Evolutionary conservation across 306 rosid genomes (phyloP), one percentile per base, ranked within the genome.

Genomic region (Potentilla sterilis): DNA sequence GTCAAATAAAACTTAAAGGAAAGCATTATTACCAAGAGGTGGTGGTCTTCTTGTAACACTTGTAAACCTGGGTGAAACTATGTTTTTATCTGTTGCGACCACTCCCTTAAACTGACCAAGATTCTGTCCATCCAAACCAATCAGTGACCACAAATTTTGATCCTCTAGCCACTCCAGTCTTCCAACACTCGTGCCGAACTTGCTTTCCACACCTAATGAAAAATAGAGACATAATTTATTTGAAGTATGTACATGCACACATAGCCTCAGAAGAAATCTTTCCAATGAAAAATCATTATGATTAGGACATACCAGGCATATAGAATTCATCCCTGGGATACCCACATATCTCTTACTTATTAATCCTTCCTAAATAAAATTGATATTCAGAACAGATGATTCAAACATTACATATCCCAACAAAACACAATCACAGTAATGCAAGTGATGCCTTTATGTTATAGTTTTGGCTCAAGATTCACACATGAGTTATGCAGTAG

Each of bases 271-370:
- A 61, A 10, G 55, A 19, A 74, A 54, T 57, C 55, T 48, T 46
- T 48, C 65, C 70, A 48, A 82, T 35, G 79, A 77, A 22, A 73
- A 76, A 73, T 41, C 32, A 66, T 69, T 51, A 66, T 77, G 75
- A 70, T 59, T 32, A 55, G 77, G 54, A 77, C 75, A 81, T 85
- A 92, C 98, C 96, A 77, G 85, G 77, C 98, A 92, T 67, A 95
- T 75, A 52, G 98, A 87, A 80, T 95, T 95, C 98, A 95, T 95
- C 83, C 97, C 97, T 4, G 98, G 98, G 67, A 86, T 85, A 82
- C 98, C 98, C 86, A 91, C 97, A 80, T 81, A 94, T 83, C 88
- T 83, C 87, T 83, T 86, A 83, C 80, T 80, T 65, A 44, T 66
- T 43, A 58, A 22, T 77, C 85, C 89, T 81, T 88, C 98, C 98